A percentile compares a stretch with the other conserved stretches of the same genome.
Evolutionary conservation across 345 rosid genomes (phyloP).

Genomic region (Hibiscus trionum): DNA sequence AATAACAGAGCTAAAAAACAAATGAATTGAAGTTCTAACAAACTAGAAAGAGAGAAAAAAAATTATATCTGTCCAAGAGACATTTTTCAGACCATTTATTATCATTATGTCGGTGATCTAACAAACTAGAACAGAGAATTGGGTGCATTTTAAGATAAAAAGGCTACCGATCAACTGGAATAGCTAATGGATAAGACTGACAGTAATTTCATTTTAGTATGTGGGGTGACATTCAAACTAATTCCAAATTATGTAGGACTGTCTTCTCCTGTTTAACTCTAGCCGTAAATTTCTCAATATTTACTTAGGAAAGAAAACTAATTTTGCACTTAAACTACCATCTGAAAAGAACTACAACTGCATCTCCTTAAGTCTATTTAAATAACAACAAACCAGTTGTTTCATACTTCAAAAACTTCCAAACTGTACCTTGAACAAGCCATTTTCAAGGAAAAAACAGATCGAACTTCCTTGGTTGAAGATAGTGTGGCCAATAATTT

Average conservation of each 20-base stretch:
- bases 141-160: neutral
- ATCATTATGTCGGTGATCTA: neutral
- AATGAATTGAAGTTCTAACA: neutral
- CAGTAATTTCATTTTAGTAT: neutral
- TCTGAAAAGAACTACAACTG: neutral
- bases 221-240: no score
- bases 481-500: constrained; percentile 67
- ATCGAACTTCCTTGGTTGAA: constrained; percentile 74
- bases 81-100: neutral
- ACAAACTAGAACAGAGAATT: neutral
- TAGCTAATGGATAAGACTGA: neutral
- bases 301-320: neutral
- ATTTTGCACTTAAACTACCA: neutral
- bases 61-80: neutral
- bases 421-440: constrained; percentile 65
- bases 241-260: no score
- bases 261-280: no score
- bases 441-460: constrained; percentile 68
- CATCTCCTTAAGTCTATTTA: neutral
- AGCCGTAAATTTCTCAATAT: neutral
- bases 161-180: neutral
- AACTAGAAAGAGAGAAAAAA: neutral
- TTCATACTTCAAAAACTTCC: neutral
- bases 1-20: neutral
- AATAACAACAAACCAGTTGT: neutral